phyloP scores from a whole-genome alignment of 768 basidiomycete genomes.

The Suillus luteus region DNA sequence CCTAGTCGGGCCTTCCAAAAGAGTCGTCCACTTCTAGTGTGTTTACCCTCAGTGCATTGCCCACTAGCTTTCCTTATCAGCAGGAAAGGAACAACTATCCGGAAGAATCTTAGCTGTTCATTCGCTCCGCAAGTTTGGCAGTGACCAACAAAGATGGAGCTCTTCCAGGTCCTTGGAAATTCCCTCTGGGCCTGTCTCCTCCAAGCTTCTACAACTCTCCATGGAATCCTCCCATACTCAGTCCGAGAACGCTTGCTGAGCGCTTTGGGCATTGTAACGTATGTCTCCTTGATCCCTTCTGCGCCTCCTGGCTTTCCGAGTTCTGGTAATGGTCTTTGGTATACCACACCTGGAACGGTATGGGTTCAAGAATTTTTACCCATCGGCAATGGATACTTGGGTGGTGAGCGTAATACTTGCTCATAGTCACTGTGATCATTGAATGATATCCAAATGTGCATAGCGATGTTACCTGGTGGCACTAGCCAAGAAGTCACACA shows the following conservation, averaged over 20 bases:
- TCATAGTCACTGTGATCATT: slow-evolving; percentile 1
- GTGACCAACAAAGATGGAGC: slow-evolving; percentile 24
- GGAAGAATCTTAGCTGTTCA: background rate
- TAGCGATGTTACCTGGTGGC: slow-evolving; percentile 69
- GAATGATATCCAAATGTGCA: slow-evolving; percentile 5
- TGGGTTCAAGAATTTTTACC: slow-evolving; percentile 70
- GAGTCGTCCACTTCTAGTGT: background rate
- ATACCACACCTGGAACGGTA: slow-evolving; percentile 47
- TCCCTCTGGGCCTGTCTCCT: slow-evolving; percentile 21
- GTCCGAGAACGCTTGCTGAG: slow-evolving; percentile 23
- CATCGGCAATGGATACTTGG: slow-evolving; percentile 74
- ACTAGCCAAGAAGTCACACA: slow-evolving; percentile 60
- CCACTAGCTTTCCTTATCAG: background rate
- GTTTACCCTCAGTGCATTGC: background rate
- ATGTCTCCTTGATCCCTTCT: slow-evolving; percentile 20
- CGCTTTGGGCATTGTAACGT: slow-evolving; percentile 23
- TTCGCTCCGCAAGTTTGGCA: background rate
- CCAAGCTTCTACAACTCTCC: slow-evolving; percentile 16
- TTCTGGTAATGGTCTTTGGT: slow-evolving; percentile 81
- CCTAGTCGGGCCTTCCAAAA: background rate
- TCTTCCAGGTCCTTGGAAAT: slow-evolving; percentile 21
- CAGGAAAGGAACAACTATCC: background rate
- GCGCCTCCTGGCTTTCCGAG: slow-evolving; percentile 55
- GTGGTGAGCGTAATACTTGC: slow-evolving; percentile 41
- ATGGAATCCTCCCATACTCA: slow-evolving; percentile 20